phyloP scores from a whole-genome alignment of 345 rosid species.

The Bretschneidera sinensis region DNA sequence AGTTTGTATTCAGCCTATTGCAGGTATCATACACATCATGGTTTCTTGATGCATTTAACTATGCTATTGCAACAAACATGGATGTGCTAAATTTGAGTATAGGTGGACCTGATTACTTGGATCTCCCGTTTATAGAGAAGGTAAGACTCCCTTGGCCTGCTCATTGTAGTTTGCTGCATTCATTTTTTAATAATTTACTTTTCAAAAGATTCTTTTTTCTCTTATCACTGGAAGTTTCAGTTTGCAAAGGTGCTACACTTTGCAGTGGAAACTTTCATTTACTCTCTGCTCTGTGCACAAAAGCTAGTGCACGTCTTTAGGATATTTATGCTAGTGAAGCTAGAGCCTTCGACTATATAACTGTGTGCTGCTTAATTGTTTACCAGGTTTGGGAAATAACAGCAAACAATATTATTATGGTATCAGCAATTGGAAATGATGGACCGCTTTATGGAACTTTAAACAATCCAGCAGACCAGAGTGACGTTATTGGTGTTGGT shows the following conservation, averaged over 20 bases:
- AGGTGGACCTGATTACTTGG: constrained; percentile 98
- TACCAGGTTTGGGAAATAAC: constrained; percentile 98
- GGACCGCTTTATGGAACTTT: constrained; percentile 97
- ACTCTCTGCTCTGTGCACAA: too few relatives aligned
- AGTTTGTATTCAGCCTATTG: constrained; percentile 82
- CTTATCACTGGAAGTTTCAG: too few relatives aligned
- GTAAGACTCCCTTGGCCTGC: constrained; percentile 30
- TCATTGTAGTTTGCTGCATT: neutral
- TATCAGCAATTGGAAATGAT: constrained; percentile 99
- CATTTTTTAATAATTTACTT: neutral
- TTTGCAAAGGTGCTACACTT: too few relatives aligned
- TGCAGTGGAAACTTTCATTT: neutral
- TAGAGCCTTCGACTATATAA: neutral
- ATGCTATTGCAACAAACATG: constrained; percentile 88
- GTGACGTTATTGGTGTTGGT: constrained; percentile 98
- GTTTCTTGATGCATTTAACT: constrained; percentile 98
- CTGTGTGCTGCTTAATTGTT: constrained; percentile 15
- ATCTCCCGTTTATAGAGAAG: constrained; percentile 97
- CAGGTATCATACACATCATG: constrained; percentile 99
- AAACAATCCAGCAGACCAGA: constrained; percentile 98
- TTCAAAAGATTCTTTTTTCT: too few relatives aligned
- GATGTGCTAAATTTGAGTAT: constrained; percentile 97
- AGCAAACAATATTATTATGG: constrained; percentile 96
- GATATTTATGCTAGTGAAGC: neutral
- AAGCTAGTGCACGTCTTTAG: neutral